phyloP scores from a whole-genome alignment of 2,329 filamentous ascomycete species.

The Botrytis galanthina region DNA sequence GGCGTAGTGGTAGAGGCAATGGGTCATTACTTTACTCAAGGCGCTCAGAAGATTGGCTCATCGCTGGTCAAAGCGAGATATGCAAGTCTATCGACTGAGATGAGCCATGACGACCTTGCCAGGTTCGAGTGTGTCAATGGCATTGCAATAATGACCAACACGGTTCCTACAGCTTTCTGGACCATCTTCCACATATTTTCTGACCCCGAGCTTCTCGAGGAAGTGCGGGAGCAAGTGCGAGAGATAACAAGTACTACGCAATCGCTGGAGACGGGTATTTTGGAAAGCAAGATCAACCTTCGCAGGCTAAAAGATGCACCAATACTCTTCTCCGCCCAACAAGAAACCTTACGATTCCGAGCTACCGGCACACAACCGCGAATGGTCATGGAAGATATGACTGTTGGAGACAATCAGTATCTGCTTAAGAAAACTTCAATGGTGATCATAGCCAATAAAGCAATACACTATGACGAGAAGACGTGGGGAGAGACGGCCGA shows the following conservation, averaged over 20 bases:
- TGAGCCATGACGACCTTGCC: background rate
- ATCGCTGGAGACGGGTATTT: background rate
- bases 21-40: background rate
- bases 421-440: constrained; percentile 9
- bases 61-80: constrained; percentile 12
- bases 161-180: constrained; percentile 9
- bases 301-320: background rate
- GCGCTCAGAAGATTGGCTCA: background rate
- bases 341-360: constrained; percentile 11
- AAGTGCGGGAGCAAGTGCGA: background rate
- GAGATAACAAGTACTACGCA: background rate
- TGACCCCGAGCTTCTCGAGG: background rate
- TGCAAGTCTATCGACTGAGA: background rate
- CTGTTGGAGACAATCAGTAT: constrained; percentile 1
- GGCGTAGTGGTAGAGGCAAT: constrained; percentile 3
- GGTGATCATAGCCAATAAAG: constrained; percentile 1
- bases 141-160: constrained; percentile 13
- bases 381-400: constrained; percentile 10
- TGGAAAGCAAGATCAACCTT: background rate
- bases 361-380: background rate
- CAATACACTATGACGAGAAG: background rate
- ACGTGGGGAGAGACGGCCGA: background rate
- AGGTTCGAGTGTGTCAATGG: constrained; percentile 12
- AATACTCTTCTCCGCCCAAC: background rate
- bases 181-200: constrained; percentile 10